Evolutionary conservation across 257 asterid species (phyloP), one percentile per base, ranked within the genome.

Genomic region (Thymus mandschuricus): DNA sequence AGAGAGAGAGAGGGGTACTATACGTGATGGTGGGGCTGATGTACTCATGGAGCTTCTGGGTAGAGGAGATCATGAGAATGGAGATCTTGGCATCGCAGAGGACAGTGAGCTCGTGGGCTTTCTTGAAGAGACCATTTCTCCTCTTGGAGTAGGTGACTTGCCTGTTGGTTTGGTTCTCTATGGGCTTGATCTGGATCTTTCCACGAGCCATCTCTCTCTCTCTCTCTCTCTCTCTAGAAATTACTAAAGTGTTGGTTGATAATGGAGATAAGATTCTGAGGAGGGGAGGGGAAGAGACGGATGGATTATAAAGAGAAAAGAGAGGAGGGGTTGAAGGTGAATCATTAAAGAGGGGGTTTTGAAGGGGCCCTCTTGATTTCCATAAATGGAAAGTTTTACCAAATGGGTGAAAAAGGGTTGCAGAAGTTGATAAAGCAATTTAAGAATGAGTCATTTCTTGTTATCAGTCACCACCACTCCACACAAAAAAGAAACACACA

Each of bases 91-190:
- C 98, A 79, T 93, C 98, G 48, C 98, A 94, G 31, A 94, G 91
- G 74, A 94, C 98, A 10, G 97, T 86, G 4, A 94, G 96, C 60
- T 94, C 98, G 54, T 86, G 92, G 11, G 99, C 98, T 69, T 94
- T 94, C 86, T 91, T 94, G 91, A 94, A 89, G 2, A 94, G 85
- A 51, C 98, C 99, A 76, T 91, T 94, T 83, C 98, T 83, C 35
- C 99, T 86, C 99, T 94, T 94, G 45, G 99, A 94, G 72, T 94
- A 94, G 27, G 99, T 91, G 57, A 91, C 99, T 69, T 94, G 99
- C 78, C 98, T 81, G 83, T 94, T 94, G 0, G 99, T 94, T 58
- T 92, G 96, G 85, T 94, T 94, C 82, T 94, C 99, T 29, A 94
- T 94, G 55, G 80, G 86, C 96, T 79, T 94, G 88, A 94, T 94